phyloP scores from a whole-genome alignment of 768 basidiomycete genomes.

The Mycena indigotica region DNA sequence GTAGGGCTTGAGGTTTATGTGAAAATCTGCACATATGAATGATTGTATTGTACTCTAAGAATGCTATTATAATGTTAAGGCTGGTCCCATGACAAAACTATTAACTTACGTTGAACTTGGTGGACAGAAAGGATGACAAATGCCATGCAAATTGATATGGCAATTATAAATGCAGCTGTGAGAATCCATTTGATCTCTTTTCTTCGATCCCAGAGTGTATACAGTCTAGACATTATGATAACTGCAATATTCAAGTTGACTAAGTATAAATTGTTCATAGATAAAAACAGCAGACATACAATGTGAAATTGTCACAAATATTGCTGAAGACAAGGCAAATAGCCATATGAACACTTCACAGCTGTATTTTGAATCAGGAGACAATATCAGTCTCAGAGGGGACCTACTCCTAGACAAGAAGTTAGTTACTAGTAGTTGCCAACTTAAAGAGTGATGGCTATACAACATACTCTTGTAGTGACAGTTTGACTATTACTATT shows the following conservation, averaged over 20 bases:
- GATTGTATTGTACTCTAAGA: neutral
- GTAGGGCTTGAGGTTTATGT: constrained; percentile 2
- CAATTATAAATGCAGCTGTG: neutral
- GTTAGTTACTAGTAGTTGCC: neutral
- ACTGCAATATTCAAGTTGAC: neutral
- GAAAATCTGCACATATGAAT: constrained; percentile 6
- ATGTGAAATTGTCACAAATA: constrained; percentile 6
- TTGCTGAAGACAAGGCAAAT: neutral
- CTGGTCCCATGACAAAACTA: neutral
- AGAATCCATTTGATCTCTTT: constrained; percentile 3
- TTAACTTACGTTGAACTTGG: constrained; percentile 2
- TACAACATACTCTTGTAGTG: too few species aligned
- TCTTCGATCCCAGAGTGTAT: constrained; percentile 12
- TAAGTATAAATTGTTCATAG: neutral
- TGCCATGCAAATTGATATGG: neutral
- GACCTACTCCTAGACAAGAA: neutral
- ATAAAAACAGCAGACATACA: neutral
- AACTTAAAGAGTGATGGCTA: too few species aligned
- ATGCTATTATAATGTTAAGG: neutral
- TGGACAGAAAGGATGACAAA: constrained; percentile 1
- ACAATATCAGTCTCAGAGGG: neutral
- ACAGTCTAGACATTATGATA: constrained; percentile 6
- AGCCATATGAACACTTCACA: neutral
- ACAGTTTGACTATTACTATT: too few species aligned
- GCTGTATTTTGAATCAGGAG: neutral